Percentiles rank a stretch among this genome's conserved stretches.
Evolutionary conservation across 768 basidiomycete species (phyloP).

Genomic region (Termitomyces sp.): DNA sequence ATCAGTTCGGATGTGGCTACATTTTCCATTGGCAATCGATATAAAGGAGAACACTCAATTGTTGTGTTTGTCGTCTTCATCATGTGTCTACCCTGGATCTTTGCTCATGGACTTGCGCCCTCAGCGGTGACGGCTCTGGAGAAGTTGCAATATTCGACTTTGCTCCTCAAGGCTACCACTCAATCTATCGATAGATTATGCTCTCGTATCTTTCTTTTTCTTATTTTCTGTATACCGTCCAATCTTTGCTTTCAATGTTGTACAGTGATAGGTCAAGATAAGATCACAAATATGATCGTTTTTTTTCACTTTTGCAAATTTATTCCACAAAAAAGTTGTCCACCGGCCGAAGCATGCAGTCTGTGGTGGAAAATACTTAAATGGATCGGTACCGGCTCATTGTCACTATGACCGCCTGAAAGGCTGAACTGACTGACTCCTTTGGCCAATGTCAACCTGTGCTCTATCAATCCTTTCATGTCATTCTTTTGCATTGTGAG

Average conservation of each 20-base stretch:
- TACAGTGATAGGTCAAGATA: not conserved
- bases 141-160: slow-evolving; percentile 43
- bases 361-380: too few relatives aligned
- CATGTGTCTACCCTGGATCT: not conserved
- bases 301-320: too few relatives aligned
- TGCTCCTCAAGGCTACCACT: slow-evolving; percentile 4
- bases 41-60: slow-evolving; percentile 48
- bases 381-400: too few relatives aligned
- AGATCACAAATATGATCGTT: too few relatives aligned
- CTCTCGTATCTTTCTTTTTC: not conserved
- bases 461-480: too few relatives aligned
- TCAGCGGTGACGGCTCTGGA: slow-evolving; percentile 49
- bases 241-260: not conserved
- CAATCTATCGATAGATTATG: slow-evolving; percentile 4
- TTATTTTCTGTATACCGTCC: not conserved
- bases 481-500: too few relatives aligned
- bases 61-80: slow-evolving; percentile 47
- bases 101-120: not conserved
- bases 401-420: too few relatives aligned
- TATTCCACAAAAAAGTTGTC: too few relatives aligned
- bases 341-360: too few relatives aligned
- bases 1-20: slow-evolving; percentile 53
- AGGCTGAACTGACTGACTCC: too few relatives aligned
- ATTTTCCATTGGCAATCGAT: slow-evolving; percentile 58
- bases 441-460: too few relatives aligned